Percentiles rank a stretch among this genome's conserved stretches.
Evolutionary conservation across 495 filamentous ascomycete species (phyloP).

Genomic region (Cenococcum geophilum): DNA sequence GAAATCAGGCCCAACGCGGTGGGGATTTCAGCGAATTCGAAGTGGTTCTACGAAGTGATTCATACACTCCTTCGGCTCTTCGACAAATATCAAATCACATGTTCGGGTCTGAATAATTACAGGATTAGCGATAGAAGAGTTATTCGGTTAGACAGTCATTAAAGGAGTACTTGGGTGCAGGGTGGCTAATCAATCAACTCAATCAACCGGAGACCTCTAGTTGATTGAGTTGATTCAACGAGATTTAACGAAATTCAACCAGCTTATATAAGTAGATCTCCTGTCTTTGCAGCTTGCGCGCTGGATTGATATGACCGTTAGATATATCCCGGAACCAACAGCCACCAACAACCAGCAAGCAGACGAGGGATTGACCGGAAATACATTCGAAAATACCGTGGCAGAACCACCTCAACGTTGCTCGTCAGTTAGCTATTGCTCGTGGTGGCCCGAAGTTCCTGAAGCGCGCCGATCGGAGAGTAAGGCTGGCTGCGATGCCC

Average conservation of each 20-base stretch:
- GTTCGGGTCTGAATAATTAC: conserved; percentile 16
- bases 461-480: conserved; percentile 50
- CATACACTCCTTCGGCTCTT: conserved; percentile 20
- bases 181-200: no score
- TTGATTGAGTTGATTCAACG: no score
- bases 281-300: no score
- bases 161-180: neutral
- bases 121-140: neutral
- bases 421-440: conserved; percentile 66
- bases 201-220: no score
- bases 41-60: conserved; percentile 15
- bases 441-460: conserved; percentile 55
- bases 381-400: conserved; percentile 68
- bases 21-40: conserved; percentile 15
- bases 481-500: conserved; percentile 45
- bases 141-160: neutral
- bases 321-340: no score
- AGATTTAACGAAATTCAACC: no score
- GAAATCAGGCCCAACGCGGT: conserved; percentile 1
- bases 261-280: no score
- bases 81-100: conserved; percentile 14
- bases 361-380: no score
- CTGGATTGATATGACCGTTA: no score
- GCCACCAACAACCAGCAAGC: no score
- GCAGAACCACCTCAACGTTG: conserved; percentile 71